Evolutionary conservation across 345 rosid genomes (phyloP).

Genomic region (Brassica juncea): DNA sequence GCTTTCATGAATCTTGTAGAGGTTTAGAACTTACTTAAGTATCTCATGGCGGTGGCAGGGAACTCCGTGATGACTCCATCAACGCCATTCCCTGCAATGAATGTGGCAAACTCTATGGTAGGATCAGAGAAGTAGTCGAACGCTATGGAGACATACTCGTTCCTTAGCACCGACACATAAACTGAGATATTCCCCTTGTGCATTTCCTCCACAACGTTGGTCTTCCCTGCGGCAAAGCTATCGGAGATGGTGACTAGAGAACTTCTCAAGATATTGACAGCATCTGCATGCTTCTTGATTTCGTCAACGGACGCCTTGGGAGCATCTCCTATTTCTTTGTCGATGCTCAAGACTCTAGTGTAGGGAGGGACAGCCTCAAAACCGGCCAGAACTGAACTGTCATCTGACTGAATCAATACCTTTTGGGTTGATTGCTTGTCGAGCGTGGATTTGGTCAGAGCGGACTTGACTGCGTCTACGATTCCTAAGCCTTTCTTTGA

Average conservation of each 20-base stretch:
- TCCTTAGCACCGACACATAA: background rate
- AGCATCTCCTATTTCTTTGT: background rate
- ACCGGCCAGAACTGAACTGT: background rate
- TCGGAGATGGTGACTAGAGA: background rate
- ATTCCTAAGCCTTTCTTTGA: background rate
- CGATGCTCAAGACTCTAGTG: background rate
- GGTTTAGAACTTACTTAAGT: background rate
- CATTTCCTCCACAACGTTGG: background rate
- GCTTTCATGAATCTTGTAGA: background rate
- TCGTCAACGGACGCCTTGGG: background rate
- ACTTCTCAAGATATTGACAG: background rate
- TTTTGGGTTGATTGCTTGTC: background rate
- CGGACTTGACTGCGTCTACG: background rate
- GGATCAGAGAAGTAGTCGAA: background rate
- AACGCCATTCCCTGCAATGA: background rate
- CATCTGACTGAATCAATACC: conserved; percentile 1
- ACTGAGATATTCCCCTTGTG: background rate
- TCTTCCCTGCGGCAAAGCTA: background rate
- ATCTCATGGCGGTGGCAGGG: background rate
- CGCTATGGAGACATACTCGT: background rate
- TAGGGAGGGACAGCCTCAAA: background rate
- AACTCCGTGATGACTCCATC: background rate
- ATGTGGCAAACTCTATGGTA: background rate
- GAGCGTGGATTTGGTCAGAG: conserved; percentile 1
- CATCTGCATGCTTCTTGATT: background rate